Evolutionary conservation across 2,329 filamentous ascomycete species (phyloP), one percentile per base, ranked within the genome.

Genomic region (Biscogniauxia mediterranea): DNA sequence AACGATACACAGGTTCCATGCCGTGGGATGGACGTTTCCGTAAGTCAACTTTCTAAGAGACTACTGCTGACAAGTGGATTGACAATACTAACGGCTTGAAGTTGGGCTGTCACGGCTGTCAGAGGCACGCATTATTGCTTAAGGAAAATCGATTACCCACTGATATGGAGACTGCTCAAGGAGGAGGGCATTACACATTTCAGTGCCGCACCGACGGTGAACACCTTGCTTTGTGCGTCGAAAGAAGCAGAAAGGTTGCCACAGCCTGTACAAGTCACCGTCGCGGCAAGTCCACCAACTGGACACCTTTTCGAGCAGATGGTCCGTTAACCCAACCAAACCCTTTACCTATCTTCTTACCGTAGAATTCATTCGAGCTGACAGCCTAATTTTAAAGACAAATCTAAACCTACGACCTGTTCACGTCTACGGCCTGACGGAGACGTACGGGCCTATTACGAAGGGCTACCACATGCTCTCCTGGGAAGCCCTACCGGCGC

Each of bases 361-460:
- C 13, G 17, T 46, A 46, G 7, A 46, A 46, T n/a, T n/a, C 11
- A n/a, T 32, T 57, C 6, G 5, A 52, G 32, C 57, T 58, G 42
- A 55, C 42, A n/a, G 5, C 25, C 52, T 11, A 11, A 1, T 4
- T 15, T 2, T 52, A 5, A 28, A 69, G 67, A 77, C 71, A 1
- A 68, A 79, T 4, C 80, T 98, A 7, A 99, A 99, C 72, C 83
- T 99, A 7, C 84, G 89, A 21, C 95, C 95, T 0, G 92, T 97
- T 0, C 95, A 99, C 74, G 93, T 96, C 7, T 99, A 99, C 74
- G 95, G 95, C 49, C 76, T 90, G 77, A 89, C 87, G 1, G 85
- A 98, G 78, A 98, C 94, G 0, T 98, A 98, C 71, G 95, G 95
- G 0, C 95, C 95, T 9, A 94, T 97, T 62, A 98, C 93, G 1